phyloP scores from a whole-genome alignment of 83 land plant species.

The Picea engelmannii region DNA sequence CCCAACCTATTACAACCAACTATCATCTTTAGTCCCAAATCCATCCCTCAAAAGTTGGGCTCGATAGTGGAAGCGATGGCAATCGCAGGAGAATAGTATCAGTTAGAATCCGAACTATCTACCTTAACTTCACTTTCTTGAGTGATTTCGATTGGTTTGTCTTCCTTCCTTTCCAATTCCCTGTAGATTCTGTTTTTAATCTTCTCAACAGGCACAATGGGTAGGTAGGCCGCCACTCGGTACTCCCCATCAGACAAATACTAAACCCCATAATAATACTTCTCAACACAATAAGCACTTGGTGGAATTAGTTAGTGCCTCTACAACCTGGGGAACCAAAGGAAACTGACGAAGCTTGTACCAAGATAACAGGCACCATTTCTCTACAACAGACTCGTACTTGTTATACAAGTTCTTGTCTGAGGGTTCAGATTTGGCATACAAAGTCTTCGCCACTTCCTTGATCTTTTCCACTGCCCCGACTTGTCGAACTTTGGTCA shows the following conservation, averaged over 20 bases:
- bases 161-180: not conserved
- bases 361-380: conserved; percentile 38
- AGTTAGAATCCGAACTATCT: not conserved
- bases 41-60: not conserved
- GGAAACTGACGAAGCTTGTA: conserved; percentile 39
- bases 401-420: conserved; percentile 25
- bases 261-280: conserved; percentile 48
- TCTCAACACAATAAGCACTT: conserved; percentile 39
- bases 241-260: conserved; percentile 36
- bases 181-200: conserved; percentile 19
- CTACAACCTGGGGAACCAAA: conserved; percentile 47
- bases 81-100: not conserved
- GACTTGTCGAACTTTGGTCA: conserved; percentile 39
- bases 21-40: too few relatives aligned
- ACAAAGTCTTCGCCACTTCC: conserved; percentile 4
- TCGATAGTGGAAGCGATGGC: conserved; percentile 17
- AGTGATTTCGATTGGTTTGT: not conserved
- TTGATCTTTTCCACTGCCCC: conserved; percentile 27
- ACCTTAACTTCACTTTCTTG: not conserved
- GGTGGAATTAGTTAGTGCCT: conserved; percentile 55
- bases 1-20: too few relatives aligned
- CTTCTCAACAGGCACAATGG: conserved; percentile 69
- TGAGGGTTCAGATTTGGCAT: too few relatives aligned
- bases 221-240: conserved; percentile 48
- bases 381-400: conserved; percentile 66